A percentile compares a stretch with the other conserved stretches of the same genome.
phyloP scores from a whole-genome alignment of 2,329 filamentous ascomycete genomes.

The Alternaria atra region DNA sequence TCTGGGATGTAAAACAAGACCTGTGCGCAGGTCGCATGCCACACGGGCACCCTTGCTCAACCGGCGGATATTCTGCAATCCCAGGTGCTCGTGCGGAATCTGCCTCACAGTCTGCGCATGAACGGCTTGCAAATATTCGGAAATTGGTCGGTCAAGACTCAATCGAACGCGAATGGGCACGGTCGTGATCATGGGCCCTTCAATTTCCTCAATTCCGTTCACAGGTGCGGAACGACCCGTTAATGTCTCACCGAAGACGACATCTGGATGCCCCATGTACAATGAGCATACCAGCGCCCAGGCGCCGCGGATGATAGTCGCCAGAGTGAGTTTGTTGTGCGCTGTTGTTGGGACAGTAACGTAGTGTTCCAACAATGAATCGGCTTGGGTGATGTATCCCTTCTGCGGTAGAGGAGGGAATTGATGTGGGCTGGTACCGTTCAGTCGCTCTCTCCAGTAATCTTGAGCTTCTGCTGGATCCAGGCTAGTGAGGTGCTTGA shows the following conservation, averaged over 20 bases:
- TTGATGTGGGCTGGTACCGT: conserved; percentile 57
- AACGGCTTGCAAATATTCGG: conserved; percentile 64
- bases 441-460: conserved; percentile 60
- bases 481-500: conserved; percentile 57
- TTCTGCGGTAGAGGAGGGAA: conserved; percentile 60
- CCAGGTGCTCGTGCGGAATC: conserved; percentile 72
- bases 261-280: conserved; percentile 62
- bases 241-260: conserved; percentile 68
- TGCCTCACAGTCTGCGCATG: conserved; percentile 65
- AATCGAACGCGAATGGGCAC: conserved; percentile 64
- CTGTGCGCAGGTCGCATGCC: conserved; percentile 49
- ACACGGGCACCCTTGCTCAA: conserved; percentile 46
- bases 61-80: conserved; percentile 66
- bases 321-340: conserved; percentile 56
- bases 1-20: conserved; percentile 51
- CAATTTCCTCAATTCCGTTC: conserved; percentile 61
- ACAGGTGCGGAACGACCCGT: conserved; percentile 63
- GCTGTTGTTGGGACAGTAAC: conserved; percentile 45
- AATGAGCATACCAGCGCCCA: conserved; percentile 67
- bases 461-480: conserved; percentile 53
- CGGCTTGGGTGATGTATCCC: conserved; percentile 58
- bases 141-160: conserved; percentile 54
- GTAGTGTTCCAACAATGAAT: conserved; percentile 63
- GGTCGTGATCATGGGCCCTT: conserved; percentile 69
- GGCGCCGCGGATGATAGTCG: conserved; percentile 65